Conservation (phyloP, 2,329 filamentous ascomycete species). For the Hypoxylon sp. region DNA sequence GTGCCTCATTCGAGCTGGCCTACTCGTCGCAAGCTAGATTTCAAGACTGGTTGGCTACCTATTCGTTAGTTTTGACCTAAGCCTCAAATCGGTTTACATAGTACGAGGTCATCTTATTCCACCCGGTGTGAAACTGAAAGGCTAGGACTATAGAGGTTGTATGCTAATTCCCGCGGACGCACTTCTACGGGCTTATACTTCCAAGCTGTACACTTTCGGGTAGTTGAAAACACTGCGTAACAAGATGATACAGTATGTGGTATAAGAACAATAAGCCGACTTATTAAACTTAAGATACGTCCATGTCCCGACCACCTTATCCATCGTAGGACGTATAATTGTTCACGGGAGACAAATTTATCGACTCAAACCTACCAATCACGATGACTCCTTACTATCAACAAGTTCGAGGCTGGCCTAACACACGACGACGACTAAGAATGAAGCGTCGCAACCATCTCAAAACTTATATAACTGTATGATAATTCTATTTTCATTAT, state of each 20-base stretch:
- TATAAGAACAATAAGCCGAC: neutral
- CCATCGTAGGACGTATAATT: neutral
- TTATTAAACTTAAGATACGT: neutral
- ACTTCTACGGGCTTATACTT: neutral
- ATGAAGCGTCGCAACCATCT: neutral
- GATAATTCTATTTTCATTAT: slow-evolving; percentile 3
- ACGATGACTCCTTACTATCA: neutral
- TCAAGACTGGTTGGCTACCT: neutral
- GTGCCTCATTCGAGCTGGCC: neutral
- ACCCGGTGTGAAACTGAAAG: neutral
- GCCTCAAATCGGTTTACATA: neutral
- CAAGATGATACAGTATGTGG: neutral
- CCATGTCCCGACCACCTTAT: neutral
- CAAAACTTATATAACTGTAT: slow-evolving; percentile 17
- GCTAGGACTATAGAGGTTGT: neutral
- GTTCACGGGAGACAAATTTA: neutral
- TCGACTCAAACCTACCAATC: neutral
- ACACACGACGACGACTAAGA: neutral
- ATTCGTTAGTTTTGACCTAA: neutral
- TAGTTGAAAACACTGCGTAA: neutral
- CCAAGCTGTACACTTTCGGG: neutral
- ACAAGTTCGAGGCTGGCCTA: slow-evolving; percentile 6
- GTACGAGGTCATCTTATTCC: neutral
- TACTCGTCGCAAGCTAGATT: neutral
- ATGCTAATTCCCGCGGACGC: neutral